phyloP scores from a whole-genome alignment of 495 filamentous ascomycete genomes.

The Hypomontagnella submonticulosa region DNA sequence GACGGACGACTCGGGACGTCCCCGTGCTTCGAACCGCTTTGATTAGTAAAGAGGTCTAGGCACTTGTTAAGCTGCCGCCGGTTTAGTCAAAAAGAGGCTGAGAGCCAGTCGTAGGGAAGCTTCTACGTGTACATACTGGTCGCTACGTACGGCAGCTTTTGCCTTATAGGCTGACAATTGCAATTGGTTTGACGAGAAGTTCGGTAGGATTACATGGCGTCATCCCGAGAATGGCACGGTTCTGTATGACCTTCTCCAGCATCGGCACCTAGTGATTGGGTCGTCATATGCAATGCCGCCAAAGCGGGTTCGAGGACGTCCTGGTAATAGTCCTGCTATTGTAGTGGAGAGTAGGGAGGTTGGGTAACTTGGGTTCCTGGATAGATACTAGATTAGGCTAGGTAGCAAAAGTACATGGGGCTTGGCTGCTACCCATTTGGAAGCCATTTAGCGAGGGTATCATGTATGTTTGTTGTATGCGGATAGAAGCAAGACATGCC shows the following conservation, averaged over 20 bases:
- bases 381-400: not conserved
- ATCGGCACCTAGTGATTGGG: constrained; percentile 32
- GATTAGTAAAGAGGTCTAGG: constrained; percentile 11
- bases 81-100: constrained; percentile 18
- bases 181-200: constrained; percentile 19
- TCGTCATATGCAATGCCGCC: constrained; percentile 34
- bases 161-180: not conserved
- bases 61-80: constrained; percentile 5
- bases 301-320: constrained; percentile 23
- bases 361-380: too few species aligned
- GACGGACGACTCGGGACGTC: constrained; percentile 33
- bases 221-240: constrained; percentile 30
- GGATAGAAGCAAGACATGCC: too few species aligned
- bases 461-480: not conserved
- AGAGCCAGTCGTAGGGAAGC: not conserved
- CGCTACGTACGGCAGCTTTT: not conserved
- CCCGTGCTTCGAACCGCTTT: constrained; percentile 14
- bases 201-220: constrained; percentile 38
- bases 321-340: constrained; percentile 5
- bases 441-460: constrained; percentile 32
- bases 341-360: constrained; percentile 16
- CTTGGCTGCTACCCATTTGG: constrained; percentile 18
- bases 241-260: constrained; percentile 15
- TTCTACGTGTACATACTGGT: not conserved
- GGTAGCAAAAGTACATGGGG: not conserved